phyloP scores from a whole-genome alignment of 208 protist genomes.

The Porcisia deanei region DNA sequence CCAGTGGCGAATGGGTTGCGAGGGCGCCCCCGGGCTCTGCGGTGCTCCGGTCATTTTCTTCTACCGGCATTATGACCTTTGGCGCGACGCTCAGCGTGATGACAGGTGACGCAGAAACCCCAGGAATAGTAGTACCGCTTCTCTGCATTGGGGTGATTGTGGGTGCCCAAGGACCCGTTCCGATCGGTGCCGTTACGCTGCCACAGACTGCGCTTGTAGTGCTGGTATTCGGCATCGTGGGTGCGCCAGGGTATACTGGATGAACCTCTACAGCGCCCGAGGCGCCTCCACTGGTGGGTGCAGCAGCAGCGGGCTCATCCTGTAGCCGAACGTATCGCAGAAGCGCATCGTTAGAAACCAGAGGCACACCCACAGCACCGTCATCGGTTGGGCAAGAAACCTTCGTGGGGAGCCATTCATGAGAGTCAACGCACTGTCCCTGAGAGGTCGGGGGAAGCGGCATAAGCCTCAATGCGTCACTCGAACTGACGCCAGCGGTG shows the following conservation, averaged over 20 bases:
- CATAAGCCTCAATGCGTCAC: slow-evolving; percentile 3
- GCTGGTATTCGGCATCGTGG: slow-evolving; percentile 16
- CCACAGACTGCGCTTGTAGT: not conserved
- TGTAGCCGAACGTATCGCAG: slow-evolving; percentile 14
- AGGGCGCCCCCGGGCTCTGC: not conserved
- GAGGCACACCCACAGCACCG: slow-evolving; percentile 6
- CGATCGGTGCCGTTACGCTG: not conserved
- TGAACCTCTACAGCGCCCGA: slow-evolving; percentile 5
- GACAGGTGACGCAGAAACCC: not conserved
- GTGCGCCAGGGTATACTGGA: slow-evolving; percentile 12
- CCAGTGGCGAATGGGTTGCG: not conserved
- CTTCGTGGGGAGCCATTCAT: not conserved
- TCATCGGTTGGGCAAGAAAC: not conserved
- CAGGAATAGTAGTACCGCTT: not conserved
- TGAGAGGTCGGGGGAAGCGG: slow-evolving; percentile 7
- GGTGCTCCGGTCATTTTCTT: not conserved
- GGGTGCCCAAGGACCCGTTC: slow-evolving; percentile 9
- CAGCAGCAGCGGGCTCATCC: not conserved
- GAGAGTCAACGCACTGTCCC: not conserved
- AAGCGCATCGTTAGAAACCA: slow-evolving; percentile 23
- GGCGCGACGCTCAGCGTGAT: slow-evolving; percentile 21
- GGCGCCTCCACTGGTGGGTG: not conserved
- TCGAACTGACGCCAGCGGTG: not conserved
- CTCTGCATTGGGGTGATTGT: not conserved
- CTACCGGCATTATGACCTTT: slow-evolving; percentile 12